A percentile compares a stretch with the other conserved stretches of the same genome.
These are phyloP conservation scores for Colletotrichum shisoi DNA, from an alignment of 2,329 filamentous ascomycete species.

Conservation along the genomic window DNA sequence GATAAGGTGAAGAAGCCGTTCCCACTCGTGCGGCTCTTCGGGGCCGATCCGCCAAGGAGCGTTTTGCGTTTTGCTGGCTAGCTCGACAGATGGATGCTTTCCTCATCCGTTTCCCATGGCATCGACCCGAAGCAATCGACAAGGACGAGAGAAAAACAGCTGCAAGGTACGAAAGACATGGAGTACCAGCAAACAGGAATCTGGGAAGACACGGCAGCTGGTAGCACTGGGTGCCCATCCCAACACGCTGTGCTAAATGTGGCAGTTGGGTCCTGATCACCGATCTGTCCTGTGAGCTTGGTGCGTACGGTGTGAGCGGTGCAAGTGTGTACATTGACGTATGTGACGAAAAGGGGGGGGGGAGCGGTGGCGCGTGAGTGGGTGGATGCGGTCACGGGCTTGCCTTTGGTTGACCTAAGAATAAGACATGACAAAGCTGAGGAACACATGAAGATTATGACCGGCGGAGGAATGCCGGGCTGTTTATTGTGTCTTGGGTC, in stretches of 20 bases:
- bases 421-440: no score
- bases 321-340: background rate
- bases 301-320: background rate
- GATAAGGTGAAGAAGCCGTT: background rate
- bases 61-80: background rate
- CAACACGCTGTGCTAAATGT: background rate
- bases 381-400: background rate
- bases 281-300: background rate
- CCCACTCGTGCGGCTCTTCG: background rate
- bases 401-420: background rate
- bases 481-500: background rate
- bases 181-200: background rate
- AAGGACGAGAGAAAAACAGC: background rate
- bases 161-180: background rate
- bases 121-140: background rate
- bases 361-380: no score
- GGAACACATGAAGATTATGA: background rate
- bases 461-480: constrained; percentile 12
- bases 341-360: background rate
- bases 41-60: background rate
- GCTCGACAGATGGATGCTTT: background rate
- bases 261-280: background rate
- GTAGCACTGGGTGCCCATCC: background rate
- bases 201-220: background rate
- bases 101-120: background rate